A percentile compares a stretch with the other conserved stretches of the same genome.
Evolutionary conservation across 1,284 basidiomycete species (phyloP).

Genomic region (Ganoderma meredithae): DNA sequence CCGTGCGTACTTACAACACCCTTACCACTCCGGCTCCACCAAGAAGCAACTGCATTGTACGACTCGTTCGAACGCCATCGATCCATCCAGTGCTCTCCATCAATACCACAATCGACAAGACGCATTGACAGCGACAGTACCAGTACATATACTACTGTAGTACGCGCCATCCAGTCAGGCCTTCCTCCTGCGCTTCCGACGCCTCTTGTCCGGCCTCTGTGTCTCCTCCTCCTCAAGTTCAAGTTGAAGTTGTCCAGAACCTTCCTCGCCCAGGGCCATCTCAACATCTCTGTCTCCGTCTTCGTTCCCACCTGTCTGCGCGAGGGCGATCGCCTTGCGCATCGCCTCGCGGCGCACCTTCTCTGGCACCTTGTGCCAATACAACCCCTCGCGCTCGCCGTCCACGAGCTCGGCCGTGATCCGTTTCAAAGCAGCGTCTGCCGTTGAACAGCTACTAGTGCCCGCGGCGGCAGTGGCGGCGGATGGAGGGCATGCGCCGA

Average conservation of each 20-base stretch:
- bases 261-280: not conserved
- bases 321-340: conserved; percentile 46
- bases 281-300: not conserved
- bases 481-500: conserved; percentile 17
- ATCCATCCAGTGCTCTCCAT: no score
- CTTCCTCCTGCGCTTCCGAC: conserved; percentile 32
- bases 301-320: not conserved
- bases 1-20: no score
- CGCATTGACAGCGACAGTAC: no score
- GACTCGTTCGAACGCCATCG: no score
- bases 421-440: conserved; percentile 36
- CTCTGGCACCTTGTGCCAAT: conserved; percentile 81
- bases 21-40: no score
- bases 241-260: not conserved
- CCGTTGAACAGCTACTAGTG: not conserved
- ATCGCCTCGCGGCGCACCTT: conserved; percentile 71
- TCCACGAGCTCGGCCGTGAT: conserved; percentile 62
- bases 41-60: no score
- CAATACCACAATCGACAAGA: no score
- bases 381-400: conserved; percentile 71
- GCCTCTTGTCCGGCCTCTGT: conserved; percentile 21
- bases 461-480: no score
- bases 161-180: conserved; percentile 6
- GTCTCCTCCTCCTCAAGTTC: not conserved
- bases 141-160: not conserved